phyloP scores from a whole-genome alignment of 768 basidiomycete species.

The Suillus brevipes region DNA sequence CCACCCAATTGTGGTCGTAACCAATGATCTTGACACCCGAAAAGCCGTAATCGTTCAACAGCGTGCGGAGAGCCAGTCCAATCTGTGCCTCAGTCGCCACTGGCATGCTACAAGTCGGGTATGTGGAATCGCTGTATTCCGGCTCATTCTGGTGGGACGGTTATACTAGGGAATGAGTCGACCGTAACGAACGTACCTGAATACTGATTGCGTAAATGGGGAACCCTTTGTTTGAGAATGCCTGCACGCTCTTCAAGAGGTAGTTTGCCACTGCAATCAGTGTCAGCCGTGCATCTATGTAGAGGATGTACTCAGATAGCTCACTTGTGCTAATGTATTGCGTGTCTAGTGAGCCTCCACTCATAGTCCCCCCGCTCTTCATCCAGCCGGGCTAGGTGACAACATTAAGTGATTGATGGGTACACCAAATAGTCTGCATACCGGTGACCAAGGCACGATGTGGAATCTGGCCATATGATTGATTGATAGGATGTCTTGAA shows the following conservation, averaged over 20 bases:
- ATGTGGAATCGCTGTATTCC: constrained; percentile 59
- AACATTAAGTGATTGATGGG: background rate
- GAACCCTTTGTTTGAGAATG: constrained; percentile 62
- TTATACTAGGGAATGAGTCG: background rate
- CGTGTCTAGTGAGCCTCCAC: constrained; percentile 59
- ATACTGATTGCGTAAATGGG: constrained; percentile 62
- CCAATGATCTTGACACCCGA: constrained; percentile 62
- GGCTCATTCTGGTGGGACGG: constrained; percentile 48
- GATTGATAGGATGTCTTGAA: constrained; percentile 62
- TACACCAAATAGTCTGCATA: constrained; percentile 32
- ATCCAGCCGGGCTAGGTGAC: constrained; percentile 70
- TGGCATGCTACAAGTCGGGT: constrained; percentile 62
- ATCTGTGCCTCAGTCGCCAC: constrained; percentile 58
- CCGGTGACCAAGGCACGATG: constrained; percentile 74
- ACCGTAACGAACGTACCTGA: constrained; percentile 32
- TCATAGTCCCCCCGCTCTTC: constrained; percentile 67
- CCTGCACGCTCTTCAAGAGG: constrained; percentile 70
- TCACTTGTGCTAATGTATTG: constrained; percentile 49
- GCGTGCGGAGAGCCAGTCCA: constrained; percentile 50
- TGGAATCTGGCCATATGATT: constrained; percentile 57
- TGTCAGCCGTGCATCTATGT: constrained; percentile 5
- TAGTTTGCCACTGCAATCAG: constrained; percentile 61
- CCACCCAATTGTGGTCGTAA: constrained; percentile 74
- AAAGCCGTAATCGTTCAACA: constrained; percentile 66
- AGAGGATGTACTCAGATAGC: constrained; percentile 18